Evolutionary conservation across 2,329 filamentous ascomycete genomes (phyloP).

Genomic region (Phyllosticta citribraziliensis): DNA sequence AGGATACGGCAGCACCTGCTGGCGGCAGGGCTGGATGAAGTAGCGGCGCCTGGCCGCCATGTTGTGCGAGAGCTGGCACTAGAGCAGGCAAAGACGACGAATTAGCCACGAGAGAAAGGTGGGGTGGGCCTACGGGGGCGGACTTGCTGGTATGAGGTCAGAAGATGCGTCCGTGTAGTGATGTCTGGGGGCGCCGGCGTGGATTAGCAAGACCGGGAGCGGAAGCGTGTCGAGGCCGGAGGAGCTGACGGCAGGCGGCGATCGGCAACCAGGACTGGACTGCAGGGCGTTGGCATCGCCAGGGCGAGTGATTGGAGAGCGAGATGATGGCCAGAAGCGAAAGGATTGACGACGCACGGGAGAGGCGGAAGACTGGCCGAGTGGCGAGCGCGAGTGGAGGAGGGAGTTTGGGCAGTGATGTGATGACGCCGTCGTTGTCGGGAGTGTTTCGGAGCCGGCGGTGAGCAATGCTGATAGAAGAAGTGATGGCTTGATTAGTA

Average conservation of each 20-base stretch:
- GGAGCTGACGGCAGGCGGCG: not conserved
- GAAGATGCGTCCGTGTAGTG: not conserved
- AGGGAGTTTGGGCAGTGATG: not conserved
- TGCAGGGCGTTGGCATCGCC: not conserved
- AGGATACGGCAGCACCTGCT: not conserved
- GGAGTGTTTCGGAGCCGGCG: not conserved
- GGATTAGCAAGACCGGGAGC: not conserved
- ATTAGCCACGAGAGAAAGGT: slow-evolving; percentile 1
- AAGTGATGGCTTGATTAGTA: not conserved
- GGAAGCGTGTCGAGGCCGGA: not conserved
- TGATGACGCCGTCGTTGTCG: not conserved
- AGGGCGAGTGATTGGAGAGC: not conserved
- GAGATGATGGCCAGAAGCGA: not conserved
- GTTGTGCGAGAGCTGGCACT: slow-evolving; percentile 6
- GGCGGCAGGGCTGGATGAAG: slow-evolving; percentile 1
- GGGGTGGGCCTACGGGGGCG: not conserved
- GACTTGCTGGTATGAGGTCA: slow-evolving; percentile 5
- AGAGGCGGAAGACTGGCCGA: not conserved
- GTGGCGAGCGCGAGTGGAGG: not conserved
- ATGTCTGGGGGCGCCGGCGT: not conserved
- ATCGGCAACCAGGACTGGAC: not conserved
- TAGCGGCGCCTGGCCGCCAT: slow-evolving; percentile 12
- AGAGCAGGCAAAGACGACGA: not conserved
- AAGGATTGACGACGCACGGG: not conserved
- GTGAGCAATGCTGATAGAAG: not conserved